These are phyloP conservation scores for Coniochaeta ligniaria DNA, from an alignment of 2,329 filamentous ascomycete species.

Conservation along the genomic window DNA sequence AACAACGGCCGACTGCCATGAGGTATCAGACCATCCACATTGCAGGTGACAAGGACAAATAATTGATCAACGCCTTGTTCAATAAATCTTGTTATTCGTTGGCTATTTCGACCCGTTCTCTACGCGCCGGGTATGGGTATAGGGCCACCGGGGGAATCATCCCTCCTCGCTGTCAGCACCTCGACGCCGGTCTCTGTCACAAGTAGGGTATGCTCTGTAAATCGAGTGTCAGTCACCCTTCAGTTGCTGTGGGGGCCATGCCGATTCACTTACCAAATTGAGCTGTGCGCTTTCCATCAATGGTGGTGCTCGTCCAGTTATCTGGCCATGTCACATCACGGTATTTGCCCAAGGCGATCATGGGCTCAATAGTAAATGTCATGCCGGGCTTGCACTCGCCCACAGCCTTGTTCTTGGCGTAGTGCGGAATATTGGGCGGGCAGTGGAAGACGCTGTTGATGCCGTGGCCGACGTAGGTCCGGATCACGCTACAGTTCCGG, in stretches of 20 bases:
- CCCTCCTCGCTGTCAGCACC: constrained; percentile 66
- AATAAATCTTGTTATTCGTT: neutral
- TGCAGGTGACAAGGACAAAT: neutral
- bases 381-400: constrained; percentile 92
- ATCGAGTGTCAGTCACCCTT: neutral
- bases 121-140: constrained; percentile 43
- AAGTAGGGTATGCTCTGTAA: constrained; percentile 72
- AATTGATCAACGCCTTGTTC: neutral
- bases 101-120: neutral
- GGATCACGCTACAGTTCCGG: constrained; percentile 80
- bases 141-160: constrained; percentile 70
- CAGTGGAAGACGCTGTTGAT: constrained; percentile 92
- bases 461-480: constrained; percentile 93
- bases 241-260: no score
- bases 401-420: constrained; percentile 96
- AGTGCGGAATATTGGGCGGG: constrained; percentile 91
- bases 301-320: constrained; percentile 94
- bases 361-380: constrained; percentile 98
- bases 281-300: constrained; percentile 81
- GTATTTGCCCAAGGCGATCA: constrained; percentile 90
- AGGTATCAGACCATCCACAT: neutral
- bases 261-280: constrained; percentile 66
- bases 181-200: constrained; percentile 82
- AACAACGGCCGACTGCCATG: neutral
- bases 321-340: constrained; percentile 96